Percentiles rank a stretch among this genome's conserved stretches.
Conservation (phyloP, 108 stramenopile genomes). For the Chaetoceros tenuissimus region DNA sequence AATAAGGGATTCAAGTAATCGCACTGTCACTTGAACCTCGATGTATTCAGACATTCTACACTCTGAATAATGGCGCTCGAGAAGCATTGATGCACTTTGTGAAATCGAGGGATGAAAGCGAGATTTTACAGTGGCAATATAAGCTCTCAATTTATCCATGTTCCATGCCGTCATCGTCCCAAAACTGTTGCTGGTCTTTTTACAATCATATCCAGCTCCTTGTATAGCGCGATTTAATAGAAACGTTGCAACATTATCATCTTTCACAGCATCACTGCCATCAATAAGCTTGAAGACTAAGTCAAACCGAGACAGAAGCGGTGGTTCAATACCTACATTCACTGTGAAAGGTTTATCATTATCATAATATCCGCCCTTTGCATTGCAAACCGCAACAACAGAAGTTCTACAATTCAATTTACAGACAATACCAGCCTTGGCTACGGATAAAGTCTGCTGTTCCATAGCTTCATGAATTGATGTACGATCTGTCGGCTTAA, state of each 20-base stretch:
- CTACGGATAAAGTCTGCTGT: constrained; percentile 93
- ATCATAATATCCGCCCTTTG: constrained; percentile 76
- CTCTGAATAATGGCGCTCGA: constrained; percentile 77
- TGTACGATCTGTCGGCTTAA: constrained; percentile 69
- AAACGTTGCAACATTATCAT: constrained; percentile 75
- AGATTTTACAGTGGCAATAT: constrained; percentile 78
- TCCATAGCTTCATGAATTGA: constrained; percentile 99
- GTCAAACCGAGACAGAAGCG: constrained; percentile 96
- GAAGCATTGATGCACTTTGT: constrained; percentile 53
- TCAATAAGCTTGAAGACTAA: constrained; percentile 89
- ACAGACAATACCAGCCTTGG: constrained; percentile 96
- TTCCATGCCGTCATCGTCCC: constrained; percentile 50
- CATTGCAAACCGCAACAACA: constrained; percentile 94
- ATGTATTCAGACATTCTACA: constrained; percentile 41
- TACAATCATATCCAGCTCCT: constrained; percentile 31
- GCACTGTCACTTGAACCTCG: constrained; percentile 76
- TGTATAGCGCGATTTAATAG: constrained; percentile 83
- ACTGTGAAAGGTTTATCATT: constrained; percentile 49
- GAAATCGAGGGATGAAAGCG: constrained; percentile 69
- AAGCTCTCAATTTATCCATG: constrained; percentile 84
- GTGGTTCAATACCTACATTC: constrained; percentile 93
- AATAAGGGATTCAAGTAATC: constrained; percentile 91
- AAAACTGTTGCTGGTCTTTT: constrained; percentile 4
- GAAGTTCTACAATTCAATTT: constrained; percentile 90
- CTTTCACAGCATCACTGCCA: constrained; percentile 49